Conservation (phyloP, 768 basidiomycete genomes). For the Albatrellus ellisii region DNA sequence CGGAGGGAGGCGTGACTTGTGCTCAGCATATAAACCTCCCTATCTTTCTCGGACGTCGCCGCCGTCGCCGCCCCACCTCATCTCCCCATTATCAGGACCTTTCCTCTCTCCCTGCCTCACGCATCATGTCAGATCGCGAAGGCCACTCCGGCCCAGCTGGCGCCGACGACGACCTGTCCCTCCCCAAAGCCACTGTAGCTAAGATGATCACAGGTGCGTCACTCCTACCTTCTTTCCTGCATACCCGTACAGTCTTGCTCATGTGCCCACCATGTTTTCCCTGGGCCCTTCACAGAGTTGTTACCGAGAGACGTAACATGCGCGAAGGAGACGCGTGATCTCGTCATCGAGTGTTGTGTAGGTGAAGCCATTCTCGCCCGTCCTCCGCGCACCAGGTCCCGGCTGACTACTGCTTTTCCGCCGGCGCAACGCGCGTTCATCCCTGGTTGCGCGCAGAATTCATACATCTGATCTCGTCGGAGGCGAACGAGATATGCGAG, state of each 20-base stretch:
- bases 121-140: conserved; percentile 82
- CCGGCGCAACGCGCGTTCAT: not conserved
- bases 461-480: conserved; percentile 92
- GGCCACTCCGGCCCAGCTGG: conserved; percentile 51
- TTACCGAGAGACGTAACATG: conserved; percentile 80
- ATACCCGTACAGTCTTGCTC: not conserved
- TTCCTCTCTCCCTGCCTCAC: not conserved
- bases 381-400: too few species aligned
- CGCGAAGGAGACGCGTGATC: conserved; percentile 92
- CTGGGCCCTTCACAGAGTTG: conserved; percentile 46
- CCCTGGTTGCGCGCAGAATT: conserved; percentile 55
- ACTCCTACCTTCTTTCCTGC: too few species aligned
- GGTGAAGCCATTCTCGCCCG: conserved; percentile 69
- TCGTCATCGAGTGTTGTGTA: conserved; percentile 98
- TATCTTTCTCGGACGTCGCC: conserved; percentile 13
- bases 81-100: conserved; percentile 3
- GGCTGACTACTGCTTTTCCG: too few species aligned
- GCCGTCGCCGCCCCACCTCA: conserved; percentile 9
- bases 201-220: conserved; percentile 89
- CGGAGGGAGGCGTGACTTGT: conserved; percentile 5
- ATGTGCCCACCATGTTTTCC: conserved; percentile 5
- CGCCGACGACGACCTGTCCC: conserved; percentile 83
- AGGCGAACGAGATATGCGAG: conserved; percentile 97
- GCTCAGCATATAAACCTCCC: conserved; percentile 13
- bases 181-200: conserved; percentile 94